phyloP scores from a whole-genome alignment of 257 asterid genomes.

The Solanum chmielewskii region DNA sequence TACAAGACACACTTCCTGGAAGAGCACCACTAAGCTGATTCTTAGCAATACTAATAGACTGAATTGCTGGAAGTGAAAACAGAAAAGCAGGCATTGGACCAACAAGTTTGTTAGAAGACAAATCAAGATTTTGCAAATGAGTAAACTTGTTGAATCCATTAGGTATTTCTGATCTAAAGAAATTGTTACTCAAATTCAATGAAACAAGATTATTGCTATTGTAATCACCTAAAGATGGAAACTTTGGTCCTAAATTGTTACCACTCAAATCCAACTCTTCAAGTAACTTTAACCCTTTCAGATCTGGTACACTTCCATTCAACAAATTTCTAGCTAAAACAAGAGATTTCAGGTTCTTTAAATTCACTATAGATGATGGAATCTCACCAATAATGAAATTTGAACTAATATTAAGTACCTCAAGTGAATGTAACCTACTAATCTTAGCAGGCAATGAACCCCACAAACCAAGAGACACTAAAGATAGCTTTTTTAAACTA shows the following conservation, averaged over 20 bases:
- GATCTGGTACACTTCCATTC: slow-evolving; percentile 71
- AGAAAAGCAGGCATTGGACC: slow-evolving; percentile 75
- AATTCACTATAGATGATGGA: slow-evolving; percentile 47
- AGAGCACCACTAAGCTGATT: slow-evolving; percentile 76
- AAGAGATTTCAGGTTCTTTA: slow-evolving; percentile 40
- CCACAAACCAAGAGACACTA: slow-evolving; percentile 76
- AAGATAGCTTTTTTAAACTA: slow-evolving; percentile 39
- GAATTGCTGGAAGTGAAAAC: slow-evolving; percentile 55
- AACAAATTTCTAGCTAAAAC: slow-evolving; percentile 53
- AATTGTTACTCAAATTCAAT: slow-evolving; percentile 38
- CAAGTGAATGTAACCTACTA: slow-evolving; percentile 55
- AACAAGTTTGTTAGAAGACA: slow-evolving; percentile 55
- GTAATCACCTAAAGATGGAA: slow-evolving; percentile 42
- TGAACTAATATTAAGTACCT: slow-evolving; percentile 53
- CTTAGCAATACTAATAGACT: slow-evolving; percentile 34
- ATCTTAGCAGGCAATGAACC: slow-evolving; percentile 70
- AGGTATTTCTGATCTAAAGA: slow-evolving; percentile 66
- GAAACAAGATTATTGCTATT: slow-evolving; percentile 26
- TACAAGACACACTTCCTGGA: slow-evolving; percentile 38
- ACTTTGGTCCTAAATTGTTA: slow-evolving; percentile 52
- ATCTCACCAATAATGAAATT: slow-evolving; percentile 55
- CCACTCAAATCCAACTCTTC: slow-evolving; percentile 67
- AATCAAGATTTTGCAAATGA: slow-evolving; percentile 43
- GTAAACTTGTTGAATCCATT: slow-evolving; percentile 26
- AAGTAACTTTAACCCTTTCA: slow-evolving; percentile 29